Conservation (phyloP, 2,329 filamentous ascomycete genomes). For the Calonectria hawksworthii region DNA sequence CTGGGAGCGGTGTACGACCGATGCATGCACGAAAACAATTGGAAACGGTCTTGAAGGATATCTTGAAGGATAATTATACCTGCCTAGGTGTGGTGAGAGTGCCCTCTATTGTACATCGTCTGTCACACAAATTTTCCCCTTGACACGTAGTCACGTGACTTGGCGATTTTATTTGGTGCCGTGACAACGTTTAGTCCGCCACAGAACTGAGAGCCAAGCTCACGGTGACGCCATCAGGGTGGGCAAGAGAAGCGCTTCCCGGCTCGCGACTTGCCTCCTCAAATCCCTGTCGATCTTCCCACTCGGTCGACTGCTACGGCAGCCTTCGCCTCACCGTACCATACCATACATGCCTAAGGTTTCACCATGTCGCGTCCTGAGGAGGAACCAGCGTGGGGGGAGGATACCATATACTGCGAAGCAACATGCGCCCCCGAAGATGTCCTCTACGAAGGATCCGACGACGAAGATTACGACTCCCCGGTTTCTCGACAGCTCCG, state of each 20-base stretch:
- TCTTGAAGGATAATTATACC: no score
- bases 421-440: slow-evolving; percentile 58
- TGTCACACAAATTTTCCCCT: not conserved
- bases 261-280: not conserved
- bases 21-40: no score
- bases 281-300: not conserved
- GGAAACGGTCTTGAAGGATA: no score
- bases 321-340: slow-evolving; percentile 10
- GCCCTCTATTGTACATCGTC: no score
- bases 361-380: slow-evolving; percentile 33
- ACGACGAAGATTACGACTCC: slow-evolving; percentile 66
- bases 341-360: slow-evolving; percentile 27
- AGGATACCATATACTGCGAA: slow-evolving; percentile 62
- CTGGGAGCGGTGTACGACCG: no score
- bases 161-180: not conserved
- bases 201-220: no score
- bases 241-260: slow-evolving; percentile 15
- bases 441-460: slow-evolving; percentile 68
- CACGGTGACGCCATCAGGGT: slow-evolving; percentile 28
- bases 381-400: slow-evolving; percentile 37
- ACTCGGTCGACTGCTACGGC: slow-evolving; percentile 6
- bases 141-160: not conserved
- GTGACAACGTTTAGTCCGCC: no score
- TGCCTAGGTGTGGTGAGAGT: no score
- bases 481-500: slow-evolving; percentile 63